Base-by-base conservation (phyloP, 306 rosid genomes). In the Begonia peltatifolia region DNA sequence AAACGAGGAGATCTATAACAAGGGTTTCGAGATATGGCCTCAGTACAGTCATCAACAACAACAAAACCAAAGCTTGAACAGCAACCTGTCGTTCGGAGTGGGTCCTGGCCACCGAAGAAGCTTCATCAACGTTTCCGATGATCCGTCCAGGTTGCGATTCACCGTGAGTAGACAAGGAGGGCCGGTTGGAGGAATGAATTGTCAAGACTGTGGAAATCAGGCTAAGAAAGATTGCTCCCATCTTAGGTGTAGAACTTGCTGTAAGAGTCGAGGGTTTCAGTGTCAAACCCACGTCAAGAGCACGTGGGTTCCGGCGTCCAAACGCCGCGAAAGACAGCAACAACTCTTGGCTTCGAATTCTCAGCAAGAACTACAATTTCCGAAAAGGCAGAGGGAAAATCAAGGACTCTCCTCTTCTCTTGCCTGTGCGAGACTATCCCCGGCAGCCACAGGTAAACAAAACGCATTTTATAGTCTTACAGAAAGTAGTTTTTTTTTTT, bases 291-390 rank as follows among this genome's bases (percentile, higher is more conserved):
- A 92, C 73, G 81, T 92, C 14, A 92, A 75, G 78, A 92, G 99
- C 76, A 92, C 99, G 55, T 92, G 99, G 99, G 94, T 92, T 42
- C 99, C 99, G 1, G 99, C 94, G 0, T 79, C 99, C 2, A 92
- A 79, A 55, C 92, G 99, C 71, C 88, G 99, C 2, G 88, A 86
- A 61, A 73, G 96, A 12, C 99, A 76, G 15, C 84, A 87, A 14
- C 94, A 83, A 14, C 82, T 83, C 9, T 9, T 84, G 0, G 55
- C 68, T 12, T 60, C 79, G 59, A 13, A 63, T 54, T 3, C 73
- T 9, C 18, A 47, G 11, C 47, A 65, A 36, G 46, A 73, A 5
- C 38, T 30, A 9, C 38, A 30, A 30, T 30, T 63, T 17, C 68
- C 94, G 1, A 83, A 69, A 58, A 61, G 94, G 50, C 82, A 53